These are phyloP conservation scores for Agaricus sinodeliciosus DNA, from an alignment of 768 basidiomycete genomes.

Conservation along the genomic window DNA sequence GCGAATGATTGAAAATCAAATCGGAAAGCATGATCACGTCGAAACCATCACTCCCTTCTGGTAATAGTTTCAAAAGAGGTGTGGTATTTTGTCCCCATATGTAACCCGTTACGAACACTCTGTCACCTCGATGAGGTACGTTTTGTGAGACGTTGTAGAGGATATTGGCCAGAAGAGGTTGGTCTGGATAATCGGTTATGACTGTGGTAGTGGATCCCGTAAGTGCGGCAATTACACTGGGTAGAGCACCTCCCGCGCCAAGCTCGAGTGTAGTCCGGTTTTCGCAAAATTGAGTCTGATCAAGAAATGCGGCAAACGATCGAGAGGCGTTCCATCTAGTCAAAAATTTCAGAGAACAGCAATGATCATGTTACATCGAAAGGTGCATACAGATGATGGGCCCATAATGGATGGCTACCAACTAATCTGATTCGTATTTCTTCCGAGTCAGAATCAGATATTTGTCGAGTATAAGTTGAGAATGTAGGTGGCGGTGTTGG, in stretches of 20 bases:
- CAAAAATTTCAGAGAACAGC: neutral
- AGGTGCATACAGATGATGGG: conserved; percentile 58
- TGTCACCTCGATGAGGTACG: conserved; percentile 29
- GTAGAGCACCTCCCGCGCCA: conserved; percentile 90
- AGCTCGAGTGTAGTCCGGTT: conserved; percentile 66
- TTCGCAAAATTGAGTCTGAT: conserved; percentile 41
- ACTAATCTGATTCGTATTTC: conserved; percentile 62
- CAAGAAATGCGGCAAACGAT: conserved; percentile 64
- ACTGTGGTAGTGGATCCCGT: conserved; percentile 46
- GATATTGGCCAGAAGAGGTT: conserved; percentile 68
- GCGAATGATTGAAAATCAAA: conserved; percentile 92
- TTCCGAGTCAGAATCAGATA: conserved; percentile 7
- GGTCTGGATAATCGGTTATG: conserved; percentile 91
- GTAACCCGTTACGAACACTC: conserved; percentile 48
- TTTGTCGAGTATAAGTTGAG: conserved; percentile 40
- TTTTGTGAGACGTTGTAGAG: conserved; percentile 61
- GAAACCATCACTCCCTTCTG: conserved; percentile 33
- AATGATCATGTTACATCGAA: neutral
- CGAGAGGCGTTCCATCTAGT: conserved; percentile 77
- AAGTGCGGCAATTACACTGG: conserved; percentile 61
- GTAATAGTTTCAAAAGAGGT: conserved; percentile 32
- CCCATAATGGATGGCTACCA: conserved; percentile 79
- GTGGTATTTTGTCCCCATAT: conserved; percentile 67
- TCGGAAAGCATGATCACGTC: conserved; percentile 87
- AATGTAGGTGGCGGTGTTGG: conserved; percentile 59